Evolutionary conservation across 805 yeast genomes (phyloP), one percentile per base, ranked within the genome.

Genomic region (Pichia californica): DNA sequence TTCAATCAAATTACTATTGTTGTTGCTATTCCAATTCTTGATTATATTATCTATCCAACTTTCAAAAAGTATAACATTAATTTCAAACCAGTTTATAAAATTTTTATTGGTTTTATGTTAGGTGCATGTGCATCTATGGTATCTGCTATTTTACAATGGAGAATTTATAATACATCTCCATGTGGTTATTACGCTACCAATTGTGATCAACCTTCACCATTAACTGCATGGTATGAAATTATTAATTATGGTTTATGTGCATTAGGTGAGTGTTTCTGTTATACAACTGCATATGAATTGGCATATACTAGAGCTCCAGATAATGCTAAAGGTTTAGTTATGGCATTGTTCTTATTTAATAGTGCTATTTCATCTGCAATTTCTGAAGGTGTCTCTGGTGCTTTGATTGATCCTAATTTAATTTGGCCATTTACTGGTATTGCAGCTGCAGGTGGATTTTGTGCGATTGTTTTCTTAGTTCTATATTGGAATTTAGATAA

Each of bases 1-100:
- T 73, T 76, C 62, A 75, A 76, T 52, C 78, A 77, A 36, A 64
- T 75, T 46, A 69, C 79, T 15, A 76, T 75, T 52, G 72, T 75
- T 48, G 63, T 74, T 38, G 61, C 71, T 46, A 67, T 75, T 45
- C 81, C 80, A 47, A 61, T 75, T 38, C 63, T 74, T 52, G 77
- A 76, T 53, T 61, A 67, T 48, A 40, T 58, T 18, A 31, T 76
- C n/a, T 75, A 75, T 51, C 80, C 81, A 47, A 29, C 59, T 3
- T 56, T 74, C 39, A 66, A 77, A 56, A 70, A 58, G 54, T 46
- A 53, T 40, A 60, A 61, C 26, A 67, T 75, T 51, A 63, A 71
- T 32, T 63, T 71, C 60, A 66, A 61, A 28, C 71, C 77, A 7
- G 70, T 67, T 21, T 59, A 62, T 48, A 69, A 74, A 55, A 71